Percentiles rank a stretch among this genome's conserved stretches.
phyloP scores from a whole-genome alignment of 73 alveolate genomes.

The Tetrahymena borealis region DNA sequence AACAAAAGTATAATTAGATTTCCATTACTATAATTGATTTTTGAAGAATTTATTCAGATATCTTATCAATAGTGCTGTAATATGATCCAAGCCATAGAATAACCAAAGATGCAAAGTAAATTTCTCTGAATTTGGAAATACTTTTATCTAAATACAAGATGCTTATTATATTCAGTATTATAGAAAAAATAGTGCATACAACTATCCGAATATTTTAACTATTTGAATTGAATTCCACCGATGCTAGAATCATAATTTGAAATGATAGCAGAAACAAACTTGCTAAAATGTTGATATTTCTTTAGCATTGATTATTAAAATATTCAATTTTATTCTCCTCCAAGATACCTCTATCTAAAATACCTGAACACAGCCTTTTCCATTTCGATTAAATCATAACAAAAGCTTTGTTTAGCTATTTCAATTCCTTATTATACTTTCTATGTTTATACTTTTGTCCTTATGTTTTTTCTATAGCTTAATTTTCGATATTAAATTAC shows the following conservation, averaged over 20 bases:
- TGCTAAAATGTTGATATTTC: background rate
- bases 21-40: background rate
- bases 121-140: background rate
- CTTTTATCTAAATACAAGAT: background rate
- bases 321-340: background rate
- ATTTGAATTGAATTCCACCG: background rate
- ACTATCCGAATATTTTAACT: background rate
- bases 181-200: background rate
- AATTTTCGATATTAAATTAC: background rate
- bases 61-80: background rate
- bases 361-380: background rate
- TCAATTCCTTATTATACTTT: background rate
- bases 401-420: background rate
- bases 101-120: background rate
- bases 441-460: background rate
- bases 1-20: background rate
- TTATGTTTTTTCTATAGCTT: background rate
- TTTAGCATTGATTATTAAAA: background rate
- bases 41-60: background rate
- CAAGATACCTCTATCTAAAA: background rate
- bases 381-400: background rate
- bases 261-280: background rate
- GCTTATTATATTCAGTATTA: background rate
- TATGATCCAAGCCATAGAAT: background rate
- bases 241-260: background rate